phyloP scores from a whole-genome alignment of 768 basidiomycete species.

The Leccinum broughii region DNA sequence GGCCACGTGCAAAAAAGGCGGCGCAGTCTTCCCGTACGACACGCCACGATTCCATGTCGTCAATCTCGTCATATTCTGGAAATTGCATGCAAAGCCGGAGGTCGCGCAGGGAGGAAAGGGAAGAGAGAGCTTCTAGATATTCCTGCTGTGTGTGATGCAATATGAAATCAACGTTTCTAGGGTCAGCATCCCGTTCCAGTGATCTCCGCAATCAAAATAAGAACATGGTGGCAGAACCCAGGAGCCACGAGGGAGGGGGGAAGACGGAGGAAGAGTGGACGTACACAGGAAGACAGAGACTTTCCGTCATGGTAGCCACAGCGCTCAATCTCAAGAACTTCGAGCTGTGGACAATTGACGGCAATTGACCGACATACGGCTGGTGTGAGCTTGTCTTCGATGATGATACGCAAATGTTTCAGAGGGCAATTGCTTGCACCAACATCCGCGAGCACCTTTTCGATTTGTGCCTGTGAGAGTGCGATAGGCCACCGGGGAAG shows the following conservation, averaged over 20 bases:
- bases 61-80: conserved; percentile 35
- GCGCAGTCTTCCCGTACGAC: conserved; percentile 30
- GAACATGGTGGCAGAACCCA: conserved; percentile 15
- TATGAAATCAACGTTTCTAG: conserved; percentile 30
- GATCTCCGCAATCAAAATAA: conserved; percentile 24
- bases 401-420: conserved; percentile 35
- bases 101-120: conserved; percentile 29
- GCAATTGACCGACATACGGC: conserved; percentile 31
- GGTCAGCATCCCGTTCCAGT: conserved; percentile 31
- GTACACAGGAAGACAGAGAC: conserved; percentile 36
- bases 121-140: conserved; percentile 33
- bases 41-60: conserved; percentile 35
- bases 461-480: conserved; percentile 35
- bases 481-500: conserved; percentile 39
- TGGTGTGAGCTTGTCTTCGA: conserved; percentile 38
- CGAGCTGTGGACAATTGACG: conserved; percentile 31
- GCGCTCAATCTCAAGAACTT: conserved; percentile 36
- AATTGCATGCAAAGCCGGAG: conserved; percentile 39
- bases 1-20: conserved; percentile 28
- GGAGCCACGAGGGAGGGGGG: conserved; percentile 11
- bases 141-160: conserved; percentile 33
- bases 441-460: conserved; percentile 29
- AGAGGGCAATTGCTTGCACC: conserved; percentile 34
- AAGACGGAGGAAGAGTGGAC: conserved; percentile 24
- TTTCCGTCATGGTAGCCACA: conserved; percentile 40